These are phyloP conservation scores for Coniochaeta prunicola DNA, from an alignment of 2,329 filamentous ascomycete species.

Conservation along the genomic window DNA sequence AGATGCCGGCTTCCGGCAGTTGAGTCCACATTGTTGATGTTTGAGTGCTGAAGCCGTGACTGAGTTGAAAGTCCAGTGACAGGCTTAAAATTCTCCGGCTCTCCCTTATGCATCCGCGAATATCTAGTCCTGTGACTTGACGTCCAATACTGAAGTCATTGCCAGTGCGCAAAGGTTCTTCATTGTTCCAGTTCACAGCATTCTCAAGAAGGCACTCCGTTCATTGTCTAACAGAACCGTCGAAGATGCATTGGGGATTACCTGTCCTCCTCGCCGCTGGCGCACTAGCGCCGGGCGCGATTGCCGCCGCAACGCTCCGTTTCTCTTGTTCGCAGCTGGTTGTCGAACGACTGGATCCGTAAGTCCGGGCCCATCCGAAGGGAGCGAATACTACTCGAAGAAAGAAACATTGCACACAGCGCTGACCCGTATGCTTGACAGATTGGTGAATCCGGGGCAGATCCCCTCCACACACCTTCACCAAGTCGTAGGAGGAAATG, in stretches of 20 bases:
- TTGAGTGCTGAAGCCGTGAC: neutral
- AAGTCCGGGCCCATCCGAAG: neutral
- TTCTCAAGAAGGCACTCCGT: neutral
- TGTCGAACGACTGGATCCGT: constrained; percentile 13
- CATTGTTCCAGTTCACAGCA: neutral
- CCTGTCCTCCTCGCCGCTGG: constrained; percentile 2
- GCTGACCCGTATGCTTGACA: neutral
- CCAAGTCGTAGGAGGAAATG: constrained; percentile 20
- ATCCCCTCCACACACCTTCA: constrained; percentile 16
- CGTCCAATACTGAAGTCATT: neutral
- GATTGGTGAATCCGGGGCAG: constrained; percentile 12
- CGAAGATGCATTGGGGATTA: constrained; percentile 11
- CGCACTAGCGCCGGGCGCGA: constrained; percentile 11
- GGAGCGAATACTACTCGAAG: neutral
- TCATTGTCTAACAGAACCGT: neutral
- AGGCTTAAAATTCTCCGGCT: neutral
- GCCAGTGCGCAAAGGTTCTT: neutral
- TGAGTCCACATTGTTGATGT: neutral
- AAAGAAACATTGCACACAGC: neutral
- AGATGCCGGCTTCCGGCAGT: neutral
- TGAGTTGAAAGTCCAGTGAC: neutral
- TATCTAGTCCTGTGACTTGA: neutral
- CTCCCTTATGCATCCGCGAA: neutral
- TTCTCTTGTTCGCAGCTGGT: constrained; percentile 17
- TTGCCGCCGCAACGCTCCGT: constrained; percentile 12